Evolutionary conservation across 2,329 filamentous ascomycete genomes (phyloP).

Genomic region (Diaporthe eres): DNA sequence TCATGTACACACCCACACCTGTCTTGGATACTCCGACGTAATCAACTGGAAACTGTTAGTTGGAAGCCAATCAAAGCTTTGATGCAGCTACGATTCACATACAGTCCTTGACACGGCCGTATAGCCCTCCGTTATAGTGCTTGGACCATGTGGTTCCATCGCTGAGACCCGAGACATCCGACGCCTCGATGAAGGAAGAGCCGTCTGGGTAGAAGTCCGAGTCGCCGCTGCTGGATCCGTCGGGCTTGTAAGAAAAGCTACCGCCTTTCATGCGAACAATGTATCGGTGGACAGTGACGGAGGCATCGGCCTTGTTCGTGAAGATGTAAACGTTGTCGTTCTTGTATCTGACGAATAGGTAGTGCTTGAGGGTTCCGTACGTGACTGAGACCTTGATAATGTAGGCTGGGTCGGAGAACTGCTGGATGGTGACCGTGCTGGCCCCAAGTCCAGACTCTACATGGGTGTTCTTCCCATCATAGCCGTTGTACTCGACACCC

Average conservation of each 20-base stretch:
- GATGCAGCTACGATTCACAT: neutral
- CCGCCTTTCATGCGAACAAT: conserved; percentile 53
- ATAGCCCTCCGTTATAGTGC: conserved; percentile 56
- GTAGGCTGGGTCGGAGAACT: conserved; percentile 44
- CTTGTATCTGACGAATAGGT: conserved; percentile 53
- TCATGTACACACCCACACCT: conserved; percentile 54
- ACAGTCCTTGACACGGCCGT: conserved; percentile 55
- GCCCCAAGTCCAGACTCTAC: conserved; percentile 51
- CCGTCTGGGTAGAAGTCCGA: conserved; percentile 51
- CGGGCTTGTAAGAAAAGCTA: conserved; percentile 47
- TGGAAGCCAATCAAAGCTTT: rapidly evolving
- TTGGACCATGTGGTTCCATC: conserved; percentile 55
- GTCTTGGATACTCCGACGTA: conserved; percentile 54
- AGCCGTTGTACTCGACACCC: conserved; percentile 52
- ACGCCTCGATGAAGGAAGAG: conserved; percentile 53
- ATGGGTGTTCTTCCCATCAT: conserved; percentile 50
- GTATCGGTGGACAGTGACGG: conserved; percentile 56
- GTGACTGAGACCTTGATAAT: conserved; percentile 54
- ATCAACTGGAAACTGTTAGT: conserved; percentile 48
- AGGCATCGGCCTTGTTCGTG: conserved; percentile 57
- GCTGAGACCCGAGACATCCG: conserved; percentile 48
- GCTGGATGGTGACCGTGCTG: conserved; percentile 50
- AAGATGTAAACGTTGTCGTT: conserved; percentile 58
- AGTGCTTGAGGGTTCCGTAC: conserved; percentile 53
- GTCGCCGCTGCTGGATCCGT: conserved; percentile 2